Evolutionary conservation across 176 grass and related monocot species (phyloP), one percentile per base, ranked within the genome.

Genomic region (Musa itinerans): DNA sequence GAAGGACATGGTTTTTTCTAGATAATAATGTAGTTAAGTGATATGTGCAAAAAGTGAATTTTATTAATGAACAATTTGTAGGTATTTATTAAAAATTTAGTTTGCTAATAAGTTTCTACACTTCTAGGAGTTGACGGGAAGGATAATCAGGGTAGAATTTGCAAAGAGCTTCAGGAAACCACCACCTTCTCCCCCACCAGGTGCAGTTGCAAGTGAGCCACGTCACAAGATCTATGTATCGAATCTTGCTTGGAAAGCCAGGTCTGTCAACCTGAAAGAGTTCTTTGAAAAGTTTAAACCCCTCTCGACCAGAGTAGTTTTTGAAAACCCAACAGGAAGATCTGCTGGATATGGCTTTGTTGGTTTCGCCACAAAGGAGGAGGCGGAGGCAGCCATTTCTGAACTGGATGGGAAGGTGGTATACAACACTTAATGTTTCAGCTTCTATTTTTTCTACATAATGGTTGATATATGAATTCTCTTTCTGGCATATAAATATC

Each of bases 281-380:
- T 91, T 97, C 26, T 97, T 73, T 34, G 56, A 9, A 69, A 72
- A 79, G 23, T 98, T 83, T 58, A 85, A 86, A 11, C 90, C 94
- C 0, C 58, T 85, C 73, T 98, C 90, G 24, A 54, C 84, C 29
- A 86, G 83, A 50, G 55, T 98, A 22, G 81, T 91, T 66, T 98
- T 98, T 49, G 78, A 91, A 10, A 87, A 82, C 64, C 48, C 74
- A 51, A 80, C 51, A 16, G 83, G 81, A 83, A 82, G 80, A 63
- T 82, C 95, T 79, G 84, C 86, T 74, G 95, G 90, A n/a, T 98
- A 93, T 25, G 86, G 95, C 64, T 98, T 98, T 87, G 95, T 93
- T 79, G 81, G 72, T 63, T 98, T 93, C 70, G 86, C 78, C 53
- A 93, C 90, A 56, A 82, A 89, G 73, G 84, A 86, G 71, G 90